Evolutionary conservation across 1,284 basidiomycete genomes (phyloP).

Genomic region (Microbotryomycetes sp.): DNA sequence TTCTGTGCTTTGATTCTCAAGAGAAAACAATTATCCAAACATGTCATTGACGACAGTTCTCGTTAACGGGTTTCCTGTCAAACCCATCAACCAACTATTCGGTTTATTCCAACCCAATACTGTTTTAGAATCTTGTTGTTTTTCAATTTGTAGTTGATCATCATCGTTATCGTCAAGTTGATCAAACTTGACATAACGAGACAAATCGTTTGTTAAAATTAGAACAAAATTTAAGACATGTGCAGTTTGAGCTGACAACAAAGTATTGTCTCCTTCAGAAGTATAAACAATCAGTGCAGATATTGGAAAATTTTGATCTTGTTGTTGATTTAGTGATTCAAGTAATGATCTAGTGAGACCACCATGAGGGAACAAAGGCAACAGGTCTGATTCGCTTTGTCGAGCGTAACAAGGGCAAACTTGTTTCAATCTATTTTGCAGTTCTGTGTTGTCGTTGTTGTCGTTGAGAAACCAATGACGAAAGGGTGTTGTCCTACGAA

Average conservation of each 20-base stretch:
- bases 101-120: constrained; percentile 17
- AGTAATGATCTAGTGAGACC: constrained; percentile 23
- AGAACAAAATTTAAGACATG: constrained; percentile 10
- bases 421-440: background rate
- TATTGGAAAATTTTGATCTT: background rate
- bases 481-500: constrained; percentile 10
- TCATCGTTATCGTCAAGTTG: background rate
- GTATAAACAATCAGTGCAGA: constrained; percentile 23
- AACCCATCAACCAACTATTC: constrained; percentile 23
- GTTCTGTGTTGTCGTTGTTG: background rate
- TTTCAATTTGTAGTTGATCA: background rate
- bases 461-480: constrained; percentile 10
- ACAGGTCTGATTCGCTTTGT: constrained; percentile 51
- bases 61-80: constrained; percentile 18
- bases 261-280: constrained; percentile 16
- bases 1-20: background rate
- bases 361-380: constrained; percentile 42
- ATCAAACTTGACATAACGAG: background rate
- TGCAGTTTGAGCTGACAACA: constrained; percentile 11
- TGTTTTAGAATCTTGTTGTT: background rate
- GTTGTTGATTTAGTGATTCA: background rate
- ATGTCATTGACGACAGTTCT: constrained; percentile 12
- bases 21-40: constrained; percentile 12
- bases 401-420: constrained; percentile 4
- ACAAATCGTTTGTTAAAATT: background rate